Percentiles rank a stretch among this genome's conserved stretches.
Conservation (phyloP, 495 filamentous ascomycete genomes). For the Hypomontagnella submonticulosa region DNA sequence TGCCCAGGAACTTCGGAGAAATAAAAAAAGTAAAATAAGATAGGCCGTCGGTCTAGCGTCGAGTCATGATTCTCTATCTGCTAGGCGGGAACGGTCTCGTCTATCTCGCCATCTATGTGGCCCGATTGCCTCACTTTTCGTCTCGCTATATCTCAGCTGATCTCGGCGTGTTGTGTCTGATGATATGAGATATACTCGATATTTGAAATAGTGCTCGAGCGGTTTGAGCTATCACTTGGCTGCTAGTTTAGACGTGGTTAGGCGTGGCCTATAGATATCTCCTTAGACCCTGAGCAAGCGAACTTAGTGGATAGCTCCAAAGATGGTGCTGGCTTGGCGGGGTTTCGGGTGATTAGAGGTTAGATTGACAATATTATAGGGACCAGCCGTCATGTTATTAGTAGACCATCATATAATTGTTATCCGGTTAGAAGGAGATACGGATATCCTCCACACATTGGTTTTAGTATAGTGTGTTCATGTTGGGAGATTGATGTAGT, state of each 20-base stretch:
- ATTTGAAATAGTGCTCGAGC: constrained; percentile 25
- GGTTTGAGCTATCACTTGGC: constrained; percentile 25
- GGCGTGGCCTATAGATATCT: constrained; percentile 26
- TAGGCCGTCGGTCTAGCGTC: constrained; percentile 24
- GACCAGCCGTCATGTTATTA: constrained; percentile 12
- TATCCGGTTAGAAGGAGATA: neutral
- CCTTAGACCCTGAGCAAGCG: constrained; percentile 10
- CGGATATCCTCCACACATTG: too few relatives aligned
- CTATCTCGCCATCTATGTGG: constrained; percentile 10
- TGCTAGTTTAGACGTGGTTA: constrained; percentile 31
- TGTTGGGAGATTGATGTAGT: too few relatives aligned
- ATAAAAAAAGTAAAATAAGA: constrained; percentile 35
- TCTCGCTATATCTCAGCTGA: constrained; percentile 37
- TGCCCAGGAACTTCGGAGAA: constrained; percentile 41
- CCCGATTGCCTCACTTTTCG: constrained; percentile 30
- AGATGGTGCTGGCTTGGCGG: constrained; percentile 37
- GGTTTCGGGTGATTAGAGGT: constrained; percentile 22
- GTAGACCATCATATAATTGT: neutral
- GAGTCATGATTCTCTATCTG: constrained; percentile 16
- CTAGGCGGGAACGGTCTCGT: constrained; percentile 9
- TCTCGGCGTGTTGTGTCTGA: constrained; percentile 24
- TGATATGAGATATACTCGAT: constrained; percentile 8
- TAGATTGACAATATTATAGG: constrained; percentile 4
- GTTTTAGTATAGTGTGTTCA: too few relatives aligned
- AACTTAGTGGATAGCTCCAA: constrained; percentile 24